Conservation (phyloP, 805 yeast genomes). For the Cyberlindnera misumaiensis region DNA sequence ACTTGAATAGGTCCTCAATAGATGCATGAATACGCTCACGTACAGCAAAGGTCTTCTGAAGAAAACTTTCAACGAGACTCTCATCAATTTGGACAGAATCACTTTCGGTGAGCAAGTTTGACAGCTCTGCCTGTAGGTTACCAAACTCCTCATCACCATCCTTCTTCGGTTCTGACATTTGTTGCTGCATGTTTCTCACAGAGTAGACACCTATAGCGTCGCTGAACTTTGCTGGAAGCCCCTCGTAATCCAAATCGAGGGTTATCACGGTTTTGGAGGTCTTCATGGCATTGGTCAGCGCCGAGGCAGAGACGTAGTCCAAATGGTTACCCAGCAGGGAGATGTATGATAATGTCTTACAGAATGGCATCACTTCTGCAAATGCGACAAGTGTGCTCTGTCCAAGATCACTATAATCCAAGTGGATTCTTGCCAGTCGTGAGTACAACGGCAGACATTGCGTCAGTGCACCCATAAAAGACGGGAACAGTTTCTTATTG, state of each 20-base stretch:
- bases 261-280: constrained; percentile 56
- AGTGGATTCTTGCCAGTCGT: constrained; percentile 54
- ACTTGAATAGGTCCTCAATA: constrained; percentile 49
- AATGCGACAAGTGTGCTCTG: constrained; percentile 51
- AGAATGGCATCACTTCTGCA: constrained; percentile 66
- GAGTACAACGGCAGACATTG: constrained; percentile 67
- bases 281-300: constrained; percentile 61
- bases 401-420: constrained; percentile 62
- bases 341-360: constrained; percentile 55
- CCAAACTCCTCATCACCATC: constrained; percentile 34
- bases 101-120: constrained; percentile 31
- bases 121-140: constrained; percentile 48
- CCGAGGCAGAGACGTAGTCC: constrained; percentile 53
- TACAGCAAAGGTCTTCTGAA: constrained; percentile 31
- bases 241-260: constrained; percentile 56
- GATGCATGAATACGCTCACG: constrained; percentile 38
- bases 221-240: constrained; percentile 49
- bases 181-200: constrained; percentile 71
- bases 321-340: constrained; percentile 64
- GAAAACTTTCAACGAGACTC: constrained; percentile 25
- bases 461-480: constrained; percentile 43
- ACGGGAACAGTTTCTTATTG: constrained; percentile 65
- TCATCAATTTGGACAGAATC: constrained; percentile 21
- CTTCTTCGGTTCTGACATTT: constrained; percentile 27
- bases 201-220: constrained; percentile 70